Evolutionary conservation across 2,329 filamentous ascomycete species (phyloP), one percentile per base, ranked within the genome.

Genomic region (Calonectria henricotiae): DNA sequence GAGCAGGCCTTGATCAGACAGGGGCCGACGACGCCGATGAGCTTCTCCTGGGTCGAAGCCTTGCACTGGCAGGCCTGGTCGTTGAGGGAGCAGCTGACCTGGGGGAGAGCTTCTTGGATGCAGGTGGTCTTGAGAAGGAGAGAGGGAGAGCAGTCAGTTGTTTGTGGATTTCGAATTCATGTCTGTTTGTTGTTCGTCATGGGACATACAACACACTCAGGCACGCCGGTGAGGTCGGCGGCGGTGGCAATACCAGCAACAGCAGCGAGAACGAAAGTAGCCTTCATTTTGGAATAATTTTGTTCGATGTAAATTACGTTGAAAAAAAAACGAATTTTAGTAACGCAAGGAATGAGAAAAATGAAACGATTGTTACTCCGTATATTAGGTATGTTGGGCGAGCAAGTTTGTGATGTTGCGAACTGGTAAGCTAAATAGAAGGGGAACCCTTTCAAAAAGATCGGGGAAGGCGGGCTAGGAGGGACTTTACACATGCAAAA

Each of bases 1-100:
- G 20, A 67, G 76, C 86, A 87, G 46, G 78, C 77, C 27, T 75
- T 71, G 69, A 79, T 67, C 55, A 83, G 68, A 75, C 83, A 85
- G 20, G 76, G 68, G 13, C 77, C 66, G 65, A 81, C 78, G 51
- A 78, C 68, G 41, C 74, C 66, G 25, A 72, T 65, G 39, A 84
- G 79, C 70, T 78, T 74, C 44, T 67, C 68, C 76, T 83, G 81
- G 66, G 78, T 82, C 2, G 68, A 70, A 17, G 78, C n/a, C 30
- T 78, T 73, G 77, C 85, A 86, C 74, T 80, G 80, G 78, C 85
- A 86, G 62, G 74, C 76, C 11, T 79, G 76, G 70, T 85, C 83
- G 61, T 70, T 71, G 73, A 81, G 70, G 4, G 70, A 43, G 76
- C 84, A 86, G 75, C 82, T 82, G 54, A 79, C 78, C 69, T 79